Percentiles rank a stretch among this genome's conserved stretches.
These are phyloP conservation scores for Huntiella bhutanensis DNA, from an alignment of 2,329 filamentous ascomycete species.

Conservation along the genomic window DNA sequence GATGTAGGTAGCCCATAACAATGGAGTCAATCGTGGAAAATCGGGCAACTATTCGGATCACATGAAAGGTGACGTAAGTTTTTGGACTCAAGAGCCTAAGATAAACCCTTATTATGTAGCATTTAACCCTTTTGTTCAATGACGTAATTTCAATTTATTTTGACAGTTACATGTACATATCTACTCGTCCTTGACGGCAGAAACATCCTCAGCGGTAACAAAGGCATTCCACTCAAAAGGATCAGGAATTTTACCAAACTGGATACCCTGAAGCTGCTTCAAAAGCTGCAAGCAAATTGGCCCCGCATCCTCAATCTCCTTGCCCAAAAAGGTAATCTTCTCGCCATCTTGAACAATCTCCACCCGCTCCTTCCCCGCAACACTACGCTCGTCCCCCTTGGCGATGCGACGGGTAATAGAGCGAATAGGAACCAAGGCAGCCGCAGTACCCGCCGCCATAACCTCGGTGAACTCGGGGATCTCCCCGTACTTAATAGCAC, in stretches of 20 bases:
- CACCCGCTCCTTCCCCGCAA: constrained; percentile 14
- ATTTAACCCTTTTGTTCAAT: not conserved
- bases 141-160: not conserved
- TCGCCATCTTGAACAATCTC: constrained; percentile 13
- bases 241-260: constrained; percentile 63
- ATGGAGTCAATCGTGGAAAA: too few species aligned
- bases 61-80: too few species aligned
- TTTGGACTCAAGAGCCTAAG: too few species aligned
- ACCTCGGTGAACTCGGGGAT: constrained; percentile 46
- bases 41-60: too few species aligned
- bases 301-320: constrained; percentile 47
- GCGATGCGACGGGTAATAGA: constrained; percentile 56
- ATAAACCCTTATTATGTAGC: too few species aligned
- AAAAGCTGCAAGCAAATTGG: constrained; percentile 55
- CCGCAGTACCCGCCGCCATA: constrained; percentile 80
- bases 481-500: constrained; percentile 47
- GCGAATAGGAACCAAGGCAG: constrained; percentile 75
- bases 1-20: too few species aligned
- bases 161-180: not conserved
- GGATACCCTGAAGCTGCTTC: constrained; percentile 62
- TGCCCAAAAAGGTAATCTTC: constrained; percentile 37
- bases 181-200: constrained; percentile 19
- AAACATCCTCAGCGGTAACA: constrained; percentile 27
- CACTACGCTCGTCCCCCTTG: constrained; percentile 21
- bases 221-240: constrained; percentile 50